Conservation (phyloP, 352 stramenopile species). For the Hyphochytrium catenoides region DNA sequence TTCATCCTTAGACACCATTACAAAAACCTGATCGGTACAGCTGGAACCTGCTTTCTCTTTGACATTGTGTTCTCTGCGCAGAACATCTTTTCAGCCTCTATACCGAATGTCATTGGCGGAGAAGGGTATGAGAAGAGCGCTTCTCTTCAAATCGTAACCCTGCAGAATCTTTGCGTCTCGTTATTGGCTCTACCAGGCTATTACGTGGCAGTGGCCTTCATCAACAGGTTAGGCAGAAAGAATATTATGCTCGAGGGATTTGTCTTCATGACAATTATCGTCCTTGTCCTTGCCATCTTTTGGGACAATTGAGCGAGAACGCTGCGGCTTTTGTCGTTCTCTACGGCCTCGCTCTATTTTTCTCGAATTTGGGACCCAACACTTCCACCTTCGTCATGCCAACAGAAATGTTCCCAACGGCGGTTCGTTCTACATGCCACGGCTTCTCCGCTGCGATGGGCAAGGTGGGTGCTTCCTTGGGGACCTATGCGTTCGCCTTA, state of each 20-base stretch:
- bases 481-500: constrained; percentile 31
- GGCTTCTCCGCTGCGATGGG: constrained; percentile 56
- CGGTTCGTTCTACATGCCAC: constrained; percentile 58
- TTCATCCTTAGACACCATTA: constrained; percentile 10
- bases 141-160: constrained; percentile 23
- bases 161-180: constrained; percentile 27
- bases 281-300: constrained; percentile 26
- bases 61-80: constrained; percentile 55
- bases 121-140: too few relatives aligned
- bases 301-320: constrained; percentile 26
- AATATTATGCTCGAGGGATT: constrained; percentile 49
- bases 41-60: constrained; percentile 55
- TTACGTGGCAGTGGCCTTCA: constrained; percentile 38
- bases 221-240: constrained; percentile 34
- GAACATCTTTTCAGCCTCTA: constrained; percentile 43
- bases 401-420: constrained; percentile 56
- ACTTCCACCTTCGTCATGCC: constrained; percentile 65
- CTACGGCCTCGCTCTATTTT: constrained; percentile 43
- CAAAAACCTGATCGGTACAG: constrained; percentile 23
- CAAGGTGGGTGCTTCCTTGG: constrained; percentile 53
- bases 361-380: constrained; percentile 61
- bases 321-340: constrained; percentile 35
- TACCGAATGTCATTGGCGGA: constrained; percentile 28
- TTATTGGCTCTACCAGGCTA: constrained; percentile 50
- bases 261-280: constrained; percentile 28